Evolutionary conservation across 2,329 filamentous ascomycete species (phyloP), one percentile per base, ranked within the genome.

Genomic region (Trichoderma lentiforme): DNA sequence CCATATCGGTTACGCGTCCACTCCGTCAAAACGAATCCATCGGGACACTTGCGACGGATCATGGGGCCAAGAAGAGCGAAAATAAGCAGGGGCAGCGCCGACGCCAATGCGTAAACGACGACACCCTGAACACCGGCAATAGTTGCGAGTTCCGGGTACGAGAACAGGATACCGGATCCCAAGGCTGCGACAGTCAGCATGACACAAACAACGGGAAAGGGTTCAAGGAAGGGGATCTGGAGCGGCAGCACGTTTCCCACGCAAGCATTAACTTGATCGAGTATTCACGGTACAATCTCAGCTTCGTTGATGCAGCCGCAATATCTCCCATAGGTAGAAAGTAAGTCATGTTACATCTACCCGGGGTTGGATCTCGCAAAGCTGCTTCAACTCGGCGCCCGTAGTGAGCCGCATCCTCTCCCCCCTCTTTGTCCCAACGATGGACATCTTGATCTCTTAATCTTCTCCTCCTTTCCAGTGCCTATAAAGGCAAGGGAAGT

Each of bases 231-330:
- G 76, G 78, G 80, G 78, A 76, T 79, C 81, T 82, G 84, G 89
- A 93, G 92, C 92, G 93, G 93, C 93, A 95, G 92, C 93, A 95
- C 93, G 88, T 95, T 95, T 92, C 93, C 91, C 93, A 95, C 93
- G 93, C 93, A 96, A 96, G 93, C 92, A 94, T 95, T 96, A 95
- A 93, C 93, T 96, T 96, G 93, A 93, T 96, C 93, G 93, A 95
- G 93, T 95, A 91, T 90, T 92, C 86, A 95, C 93, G 93, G 93
- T 96, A 90, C 92, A 91, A 91, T 95, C 93, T 96, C 93, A 95
- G 93, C 93, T 89, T 94, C 88, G 85, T 89, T 79, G 83, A 80
- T 78, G 75, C 84, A 81, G 77, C 73, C 6, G 75, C 71, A 61
- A 73, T 80, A 82, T 86, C 84, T 85, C 82, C 83, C 78, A 76